phyloP scores from a whole-genome alignment of 1,284 basidiomycete species.

The Apiotrichum laibachii region DNA sequence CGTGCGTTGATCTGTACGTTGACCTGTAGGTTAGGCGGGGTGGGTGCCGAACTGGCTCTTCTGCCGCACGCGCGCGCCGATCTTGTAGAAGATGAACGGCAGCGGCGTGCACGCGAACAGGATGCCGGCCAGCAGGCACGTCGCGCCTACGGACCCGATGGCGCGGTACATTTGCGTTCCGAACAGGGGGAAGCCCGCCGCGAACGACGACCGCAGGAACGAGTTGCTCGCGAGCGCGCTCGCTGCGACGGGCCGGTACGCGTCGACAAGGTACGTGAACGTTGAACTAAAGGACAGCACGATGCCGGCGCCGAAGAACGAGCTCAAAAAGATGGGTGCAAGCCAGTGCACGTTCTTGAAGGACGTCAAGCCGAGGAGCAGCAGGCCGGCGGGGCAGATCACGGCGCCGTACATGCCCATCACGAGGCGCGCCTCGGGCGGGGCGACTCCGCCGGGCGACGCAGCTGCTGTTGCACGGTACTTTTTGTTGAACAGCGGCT shows the following conservation, averaged over 20 bases:
- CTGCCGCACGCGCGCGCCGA: slow-evolving; percentile 40
- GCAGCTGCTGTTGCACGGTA: slow-evolving; percentile 41
- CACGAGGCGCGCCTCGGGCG: slow-evolving; percentile 66
- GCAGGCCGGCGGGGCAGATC: slow-evolving; percentile 66
- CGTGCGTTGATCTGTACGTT: no score
- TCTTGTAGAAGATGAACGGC: slow-evolving; percentile 56
- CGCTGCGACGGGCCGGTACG: slow-evolving; percentile 73
- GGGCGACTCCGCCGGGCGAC: slow-evolving; percentile 55
- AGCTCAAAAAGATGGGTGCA: slow-evolving; percentile 30
- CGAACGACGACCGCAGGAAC: slow-evolving; percentile 64
- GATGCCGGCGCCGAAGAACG: slow-evolving; percentile 48
- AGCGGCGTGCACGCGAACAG: slow-evolving; percentile 66
- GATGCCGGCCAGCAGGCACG: slow-evolving; percentile 69
- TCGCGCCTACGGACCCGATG: slow-evolving; percentile 70
- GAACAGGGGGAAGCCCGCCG: slow-evolving; percentile 66
- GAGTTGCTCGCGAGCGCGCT: slow-evolving; percentile 72
- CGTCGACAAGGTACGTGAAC: slow-evolving; percentile 59
- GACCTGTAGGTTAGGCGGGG: no score
- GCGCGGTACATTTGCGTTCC: slow-evolving; percentile 47
- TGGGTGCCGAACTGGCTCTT: slow-evolving; percentile 12
- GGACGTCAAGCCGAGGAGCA: slow-evolving; percentile 70
- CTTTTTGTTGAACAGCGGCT: slow-evolving; percentile 64
- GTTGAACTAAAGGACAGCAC: slow-evolving; percentile 65
- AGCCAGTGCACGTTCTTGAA: slow-evolving; percentile 68
- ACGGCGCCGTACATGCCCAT: slow-evolving; percentile 68